Conservation (phyloP, 2,329 filamentous ascomycete species). For the Fusarium nodosum region DNA sequence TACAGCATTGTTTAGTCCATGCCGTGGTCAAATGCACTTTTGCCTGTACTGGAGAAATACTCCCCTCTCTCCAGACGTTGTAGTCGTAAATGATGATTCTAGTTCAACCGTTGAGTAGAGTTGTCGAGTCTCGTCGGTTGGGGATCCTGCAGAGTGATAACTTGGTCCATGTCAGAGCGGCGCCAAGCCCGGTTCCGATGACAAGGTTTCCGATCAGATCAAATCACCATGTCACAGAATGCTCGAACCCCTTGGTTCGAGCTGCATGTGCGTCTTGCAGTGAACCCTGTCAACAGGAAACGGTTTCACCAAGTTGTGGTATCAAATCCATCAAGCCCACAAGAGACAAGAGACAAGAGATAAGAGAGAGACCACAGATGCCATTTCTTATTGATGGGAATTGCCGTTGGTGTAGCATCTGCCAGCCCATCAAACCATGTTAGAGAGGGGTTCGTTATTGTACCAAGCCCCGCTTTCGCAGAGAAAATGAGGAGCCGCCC, state of each 20-base stretch:
- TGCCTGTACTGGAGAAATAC: background rate
- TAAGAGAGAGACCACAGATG: constrained; percentile 28
- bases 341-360: background rate
- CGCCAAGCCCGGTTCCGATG: constrained; percentile 22
- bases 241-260: background rate
- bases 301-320: constrained; percentile 38
- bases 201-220: constrained; percentile 35
- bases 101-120: constrained; percentile 7
- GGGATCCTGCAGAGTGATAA: background rate
- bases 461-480: constrained; percentile 40
- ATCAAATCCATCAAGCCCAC: constrained; percentile 32
- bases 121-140: background rate
- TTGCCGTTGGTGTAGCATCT: constrained; percentile 13
- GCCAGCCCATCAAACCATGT: constrained; percentile 37
- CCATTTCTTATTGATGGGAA: constrained; percentile 30
- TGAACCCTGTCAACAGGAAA: constrained; percentile 13
- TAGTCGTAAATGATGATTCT: background rate
- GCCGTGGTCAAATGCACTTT: constrained; percentile 1
- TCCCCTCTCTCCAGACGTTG: background rate
- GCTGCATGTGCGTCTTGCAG: constrained; percentile 25
- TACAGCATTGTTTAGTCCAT: background rate
- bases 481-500: constrained; percentile 33
- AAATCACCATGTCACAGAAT: constrained; percentile 6
- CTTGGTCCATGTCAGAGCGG: constrained; percentile 54
- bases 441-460: constrained; percentile 22